Percentiles rank a stretch among this genome's conserved stretches.
Evolutionary conservation across 257 asterid species (phyloP).

Genomic region (Forsythia suspensa): DNA sequence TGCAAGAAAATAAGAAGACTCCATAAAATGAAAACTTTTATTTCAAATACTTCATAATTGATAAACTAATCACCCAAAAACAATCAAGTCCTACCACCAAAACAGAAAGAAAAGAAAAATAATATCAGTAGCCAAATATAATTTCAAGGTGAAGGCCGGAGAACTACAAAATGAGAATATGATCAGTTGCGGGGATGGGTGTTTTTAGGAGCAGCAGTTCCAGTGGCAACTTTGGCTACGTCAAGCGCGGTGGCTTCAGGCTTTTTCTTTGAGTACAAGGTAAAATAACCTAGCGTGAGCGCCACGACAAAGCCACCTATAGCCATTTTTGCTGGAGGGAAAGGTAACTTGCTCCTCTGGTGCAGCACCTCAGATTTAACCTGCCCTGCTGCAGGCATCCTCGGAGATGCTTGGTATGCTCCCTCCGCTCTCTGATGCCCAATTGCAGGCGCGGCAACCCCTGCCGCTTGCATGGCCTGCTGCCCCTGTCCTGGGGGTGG

Average conservation of each 20-base stretch:
- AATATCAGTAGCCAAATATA: too few species aligned
- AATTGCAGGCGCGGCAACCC: constrained; percentile 24
- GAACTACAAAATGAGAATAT: neutral
- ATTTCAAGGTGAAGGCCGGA: too few species aligned
- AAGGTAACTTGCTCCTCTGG: constrained; percentile 51
- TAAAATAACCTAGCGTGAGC: constrained; percentile 48
- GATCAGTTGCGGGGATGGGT: constrained; percentile 47
- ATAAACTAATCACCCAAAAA: too few species aligned
- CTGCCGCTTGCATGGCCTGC: constrained; percentile 29
- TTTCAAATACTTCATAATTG: too few species aligned
- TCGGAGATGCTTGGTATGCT: constrained; percentile 47
- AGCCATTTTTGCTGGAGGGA: constrained; percentile 48
- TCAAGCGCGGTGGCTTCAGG: constrained; percentile 82
- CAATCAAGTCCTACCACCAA: too few species aligned
- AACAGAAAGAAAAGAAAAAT: too few species aligned
- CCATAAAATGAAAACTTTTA: too few species aligned
- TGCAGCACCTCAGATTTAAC: constrained; percentile 66
- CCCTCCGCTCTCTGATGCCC: constrained; percentile 28
- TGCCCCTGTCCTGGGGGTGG: constrained; percentile 52
- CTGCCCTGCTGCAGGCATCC: constrained; percentile 39
- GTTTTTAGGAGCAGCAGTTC: constrained; percentile 43
- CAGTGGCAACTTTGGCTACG: constrained; percentile 67
- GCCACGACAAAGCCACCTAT: constrained; percentile 52
- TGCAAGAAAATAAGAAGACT: too few species aligned
- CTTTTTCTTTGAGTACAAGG: constrained; percentile 62